Conservation (phyloP, 2,329 filamentous ascomycete species). For the Botrytis sinoallii region DNA sequence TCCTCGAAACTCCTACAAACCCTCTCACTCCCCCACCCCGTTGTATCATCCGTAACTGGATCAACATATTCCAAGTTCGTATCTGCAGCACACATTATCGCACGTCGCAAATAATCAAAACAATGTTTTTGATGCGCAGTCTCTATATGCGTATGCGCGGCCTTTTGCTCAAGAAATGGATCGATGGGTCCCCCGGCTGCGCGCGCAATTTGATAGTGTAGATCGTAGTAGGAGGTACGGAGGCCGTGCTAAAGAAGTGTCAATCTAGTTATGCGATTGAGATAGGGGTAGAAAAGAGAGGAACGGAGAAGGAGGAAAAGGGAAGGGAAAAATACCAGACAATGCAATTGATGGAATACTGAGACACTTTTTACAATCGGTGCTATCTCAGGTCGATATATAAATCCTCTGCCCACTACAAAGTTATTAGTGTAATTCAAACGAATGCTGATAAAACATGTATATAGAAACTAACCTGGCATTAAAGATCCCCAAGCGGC, state of each 20-base stretch:
- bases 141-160: constrained; percentile 1
- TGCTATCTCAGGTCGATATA: constrained; percentile 10
- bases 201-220: not conserved
- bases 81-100: constrained; percentile 26
- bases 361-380: constrained; percentile 8
- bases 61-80: constrained; percentile 21
- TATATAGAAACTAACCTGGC: not conserved
- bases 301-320: no score
- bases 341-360: constrained; percentile 27
- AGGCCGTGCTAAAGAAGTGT: constrained; percentile 4
- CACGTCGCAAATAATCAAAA: constrained; percentile 24
- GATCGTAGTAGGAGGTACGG: constrained; percentile 6
- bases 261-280: not conserved
- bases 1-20: constrained; percentile 23
- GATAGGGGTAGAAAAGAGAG: not conserved
- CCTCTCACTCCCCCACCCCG: constrained; percentile 23
- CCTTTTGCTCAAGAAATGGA: constrained; percentile 5
- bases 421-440: not conserved
- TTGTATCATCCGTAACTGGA: constrained; percentile 14
- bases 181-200: not conserved
- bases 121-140: constrained; percentile 21
- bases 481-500: constrained; percentile 17
- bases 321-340: constrained; percentile 16
- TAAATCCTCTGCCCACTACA: constrained; percentile 8
- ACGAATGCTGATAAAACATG: no score